These are phyloP conservation scores for Lasiosphaeriaceae sp. DNA, from an alignment of 495 filamentous ascomycete species.

Conservation along the genomic window DNA sequence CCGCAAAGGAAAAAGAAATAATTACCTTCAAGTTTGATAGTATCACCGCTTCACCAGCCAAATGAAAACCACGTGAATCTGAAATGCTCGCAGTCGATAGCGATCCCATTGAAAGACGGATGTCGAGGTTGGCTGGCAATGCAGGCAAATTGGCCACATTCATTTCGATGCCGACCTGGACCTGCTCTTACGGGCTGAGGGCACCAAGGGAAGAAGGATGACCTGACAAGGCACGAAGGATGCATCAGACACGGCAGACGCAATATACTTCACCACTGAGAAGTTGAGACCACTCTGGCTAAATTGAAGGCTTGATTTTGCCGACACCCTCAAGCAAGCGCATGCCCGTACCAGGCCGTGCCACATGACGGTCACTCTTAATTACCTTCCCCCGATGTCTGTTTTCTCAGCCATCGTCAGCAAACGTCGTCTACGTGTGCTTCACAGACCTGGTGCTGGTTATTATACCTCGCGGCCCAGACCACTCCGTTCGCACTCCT, in stretches of 20 bases:
- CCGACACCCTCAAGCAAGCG: constrained; percentile 24
- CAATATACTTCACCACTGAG: constrained; percentile 31
- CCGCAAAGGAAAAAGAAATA: no score
- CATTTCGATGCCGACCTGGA: constrained; percentile 6
- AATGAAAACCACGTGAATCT: neutral
- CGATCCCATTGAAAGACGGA: neutral
- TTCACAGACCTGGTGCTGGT: neutral
- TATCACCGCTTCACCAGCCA: no score
- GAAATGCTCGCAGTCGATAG: neutral
- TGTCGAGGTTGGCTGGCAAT: neutral
- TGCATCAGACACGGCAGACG: constrained; percentile 29
- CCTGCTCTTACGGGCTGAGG: constrained; percentile 8
- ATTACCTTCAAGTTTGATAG: no score
- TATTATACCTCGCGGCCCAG: neutral
- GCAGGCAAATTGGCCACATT: constrained; percentile 24
- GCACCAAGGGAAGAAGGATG: constrained; percentile 8
- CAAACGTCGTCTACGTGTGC: no score
- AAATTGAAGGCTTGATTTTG: constrained; percentile 31
- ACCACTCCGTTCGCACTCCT: neutral
- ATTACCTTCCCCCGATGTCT: constrained; percentile 6
- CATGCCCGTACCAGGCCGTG: constrained; percentile 12
- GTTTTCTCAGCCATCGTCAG: neutral
- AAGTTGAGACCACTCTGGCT: constrained; percentile 30
- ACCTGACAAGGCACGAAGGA: constrained; percentile 18
- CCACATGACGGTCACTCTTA: constrained; percentile 23